Percentiles rank a stretch among this genome's conserved stretches.
Evolutionary conservation across 108 stramenopile genomes (phyloP).

Genomic region (Ochromonas danica): DNA sequence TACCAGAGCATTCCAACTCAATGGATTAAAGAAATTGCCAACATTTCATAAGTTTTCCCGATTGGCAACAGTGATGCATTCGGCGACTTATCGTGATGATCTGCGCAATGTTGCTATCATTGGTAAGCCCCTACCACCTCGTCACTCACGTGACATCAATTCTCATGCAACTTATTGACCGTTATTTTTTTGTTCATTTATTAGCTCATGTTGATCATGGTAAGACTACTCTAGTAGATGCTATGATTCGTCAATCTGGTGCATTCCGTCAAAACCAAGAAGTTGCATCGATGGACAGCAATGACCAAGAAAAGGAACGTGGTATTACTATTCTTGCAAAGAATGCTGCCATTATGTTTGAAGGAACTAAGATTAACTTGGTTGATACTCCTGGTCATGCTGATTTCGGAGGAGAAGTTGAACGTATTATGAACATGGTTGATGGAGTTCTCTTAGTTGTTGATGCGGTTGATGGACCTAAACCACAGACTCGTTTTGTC

Average conservation of each 20-base stretch:
- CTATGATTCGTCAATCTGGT: conserved; percentile 82
- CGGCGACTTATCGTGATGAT: too few relatives aligned
- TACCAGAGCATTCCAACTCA: too few relatives aligned
- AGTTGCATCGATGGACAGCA: conserved; percentile 81
- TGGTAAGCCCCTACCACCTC: conserved; percentile 58
- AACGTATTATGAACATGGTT: conserved; percentile 94
- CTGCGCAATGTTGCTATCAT: conserved; percentile 80
- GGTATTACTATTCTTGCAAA: conserved; percentile 99
- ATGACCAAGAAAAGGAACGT: conserved; percentile 96
- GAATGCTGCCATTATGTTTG: conserved; percentile 86
- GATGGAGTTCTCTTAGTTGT: conserved; percentile 96
- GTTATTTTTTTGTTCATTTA: conserved; percentile 22
- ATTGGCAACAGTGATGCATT: too few relatives aligned
- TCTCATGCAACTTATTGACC: conserved; percentile 20
- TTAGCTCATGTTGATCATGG: conserved; percentile 83
- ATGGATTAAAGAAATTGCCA: too few relatives aligned
- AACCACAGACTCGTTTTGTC: conserved; percentile 97
- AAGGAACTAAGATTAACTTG: conserved; percentile 90
- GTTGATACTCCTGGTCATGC: conserved; percentile 89
- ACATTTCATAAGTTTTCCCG: too few relatives aligned
- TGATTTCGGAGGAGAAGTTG: conserved; percentile 99
- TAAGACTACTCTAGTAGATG: conserved; percentile 95
- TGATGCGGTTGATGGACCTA: conserved; percentile 94
- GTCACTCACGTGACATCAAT: neutral
- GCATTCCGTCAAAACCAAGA: conserved; percentile 86